Percentiles rank a stretch among this genome's conserved stretches.
These are phyloP conservation scores for Alternaria hordeiaustralica DNA, from an alignment of 2,329 filamentous ascomycete species.

Conservation along the genomic window DNA sequence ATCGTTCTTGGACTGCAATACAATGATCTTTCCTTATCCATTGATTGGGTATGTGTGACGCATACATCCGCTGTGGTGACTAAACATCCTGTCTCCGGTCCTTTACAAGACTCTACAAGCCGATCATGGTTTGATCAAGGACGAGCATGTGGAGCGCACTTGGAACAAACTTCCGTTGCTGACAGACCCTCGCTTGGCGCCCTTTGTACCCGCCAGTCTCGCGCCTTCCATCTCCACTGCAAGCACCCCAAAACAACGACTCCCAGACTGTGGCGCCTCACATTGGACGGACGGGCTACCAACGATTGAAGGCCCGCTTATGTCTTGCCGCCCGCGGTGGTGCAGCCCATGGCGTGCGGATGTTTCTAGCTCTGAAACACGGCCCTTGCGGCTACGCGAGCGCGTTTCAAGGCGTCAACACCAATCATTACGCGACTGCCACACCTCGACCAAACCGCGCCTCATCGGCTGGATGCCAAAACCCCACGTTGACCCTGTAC, in stretches of 20 bases:
- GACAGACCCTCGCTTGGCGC: conserved; percentile 7
- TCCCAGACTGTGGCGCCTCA: conserved; percentile 12
- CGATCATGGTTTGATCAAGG: conserved; percentile 2
- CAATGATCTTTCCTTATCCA: not conserved
- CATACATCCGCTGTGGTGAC: not conserved
- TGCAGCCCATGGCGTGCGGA: conserved; percentile 19
- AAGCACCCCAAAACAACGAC: conserved; percentile 4
- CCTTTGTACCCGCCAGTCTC: not conserved
- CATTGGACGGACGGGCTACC: conserved; percentile 12
- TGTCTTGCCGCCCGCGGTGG: conserved; percentile 42
- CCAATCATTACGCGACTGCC: conserved; percentile 46
- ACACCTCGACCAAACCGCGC: conserved; percentile 36
- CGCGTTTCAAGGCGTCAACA: conserved; percentile 33
- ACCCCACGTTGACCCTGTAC: conserved; percentile 9
- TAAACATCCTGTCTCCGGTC: not conserved
- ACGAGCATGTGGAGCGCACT: conserved; percentile 1
- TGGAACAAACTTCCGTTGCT: conserved; percentile 6
- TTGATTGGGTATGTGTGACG: not conserved
- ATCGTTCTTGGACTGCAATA: not conserved
- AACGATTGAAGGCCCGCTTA: conserved; percentile 26
- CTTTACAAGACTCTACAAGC: not conserved
- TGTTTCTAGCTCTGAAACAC: conserved; percentile 44
- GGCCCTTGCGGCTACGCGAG: conserved; percentile 25
- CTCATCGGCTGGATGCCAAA: conserved; percentile 29
- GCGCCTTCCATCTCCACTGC: not conserved